phyloP scores from a whole-genome alignment of 768 basidiomycete genomes.

The Chlorophyllum brunneum region DNA sequence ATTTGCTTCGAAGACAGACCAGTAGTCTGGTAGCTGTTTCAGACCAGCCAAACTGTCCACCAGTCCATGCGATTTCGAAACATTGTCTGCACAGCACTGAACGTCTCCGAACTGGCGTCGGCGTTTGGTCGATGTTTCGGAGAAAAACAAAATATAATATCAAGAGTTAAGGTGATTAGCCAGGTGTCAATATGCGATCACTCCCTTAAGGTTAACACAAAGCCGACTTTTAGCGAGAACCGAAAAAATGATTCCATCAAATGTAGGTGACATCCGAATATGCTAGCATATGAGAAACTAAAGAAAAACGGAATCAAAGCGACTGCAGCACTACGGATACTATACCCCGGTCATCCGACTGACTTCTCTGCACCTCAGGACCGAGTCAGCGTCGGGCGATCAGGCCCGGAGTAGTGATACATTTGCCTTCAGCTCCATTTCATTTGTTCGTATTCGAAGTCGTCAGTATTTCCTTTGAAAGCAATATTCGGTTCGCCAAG shows the following conservation, averaged over 20 bases:
- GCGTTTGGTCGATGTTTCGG: not conserved
- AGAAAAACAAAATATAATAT: not conserved
- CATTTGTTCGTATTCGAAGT: constrained; percentile 9
- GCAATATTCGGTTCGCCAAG: constrained; percentile 78
- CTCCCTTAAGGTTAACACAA: no score
- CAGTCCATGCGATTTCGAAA: not conserved
- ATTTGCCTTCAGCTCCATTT: not conserved
- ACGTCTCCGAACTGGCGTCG: not conserved
- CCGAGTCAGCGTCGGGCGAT: no score
- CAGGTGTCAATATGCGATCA: no score
- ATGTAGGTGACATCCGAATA: not conserved
- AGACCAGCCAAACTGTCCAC: not conserved
- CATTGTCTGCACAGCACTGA: not conserved
- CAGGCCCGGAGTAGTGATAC: not conserved
- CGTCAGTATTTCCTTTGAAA: constrained; percentile 44
- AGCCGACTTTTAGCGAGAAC: not conserved
- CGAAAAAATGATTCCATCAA: not conserved
- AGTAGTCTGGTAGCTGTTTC: not conserved
- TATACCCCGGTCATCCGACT: no score
- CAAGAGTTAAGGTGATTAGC: no score
- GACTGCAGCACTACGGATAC: not conserved
- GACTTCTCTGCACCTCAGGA: no score
- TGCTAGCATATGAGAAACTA: not conserved
- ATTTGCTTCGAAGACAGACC: not conserved
- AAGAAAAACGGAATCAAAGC: not conserved